Conservation (phyloP, 2,329 filamentous ascomycete species). For the Claviceps purpurea region DNA sequence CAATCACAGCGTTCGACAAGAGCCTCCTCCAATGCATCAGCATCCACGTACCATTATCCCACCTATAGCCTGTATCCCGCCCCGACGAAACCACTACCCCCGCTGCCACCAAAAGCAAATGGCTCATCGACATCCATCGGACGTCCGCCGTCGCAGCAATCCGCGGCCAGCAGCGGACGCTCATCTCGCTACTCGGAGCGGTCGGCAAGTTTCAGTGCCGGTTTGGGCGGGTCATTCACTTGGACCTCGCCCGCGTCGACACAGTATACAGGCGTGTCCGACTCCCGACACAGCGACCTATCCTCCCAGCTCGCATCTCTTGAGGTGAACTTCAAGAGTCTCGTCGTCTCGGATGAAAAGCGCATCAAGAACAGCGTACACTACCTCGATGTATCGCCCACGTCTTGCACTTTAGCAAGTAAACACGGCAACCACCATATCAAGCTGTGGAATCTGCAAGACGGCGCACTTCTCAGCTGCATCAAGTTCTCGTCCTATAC, state of each 20-base stretch:
- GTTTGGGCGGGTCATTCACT: not conserved
- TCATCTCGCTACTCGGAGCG: conserved; percentile 6
- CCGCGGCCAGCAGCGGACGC: conserved; percentile 1
- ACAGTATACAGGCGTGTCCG: not conserved
- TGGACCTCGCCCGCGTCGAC: not conserved
- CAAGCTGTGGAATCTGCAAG: conserved; percentile 77
- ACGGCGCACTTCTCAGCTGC: conserved; percentile 54
- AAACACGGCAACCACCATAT: conserved; percentile 53
- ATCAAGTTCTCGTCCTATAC: conserved; percentile 28
- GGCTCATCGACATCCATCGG: conserved; percentile 2
- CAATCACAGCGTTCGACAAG: conserved; percentile 1
- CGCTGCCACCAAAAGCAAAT: conserved; percentile 2
- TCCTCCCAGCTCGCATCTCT: conserved; percentile 2
- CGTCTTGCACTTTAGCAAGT: conserved; percentile 20
- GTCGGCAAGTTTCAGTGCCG: not conserved
- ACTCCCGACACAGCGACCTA: not conserved
- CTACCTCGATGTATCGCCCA: conserved; percentile 23
- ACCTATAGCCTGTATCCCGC: conserved; percentile 5
- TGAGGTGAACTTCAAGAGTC: conserved; percentile 10
- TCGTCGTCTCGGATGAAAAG: conserved; percentile 15
- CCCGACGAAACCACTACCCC: conserved; percentile 5
- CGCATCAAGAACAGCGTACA: conserved; percentile 19
- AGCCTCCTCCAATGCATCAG: conserved; percentile 3
- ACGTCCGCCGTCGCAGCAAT: conserved; percentile 1
- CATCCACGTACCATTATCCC: conserved; percentile 1